Percentiles rank a stretch among this genome's conserved stretches.
Conservation (phyloP, 2,329 filamentous ascomycete species). For the Penicillium oxalicum region DNA sequence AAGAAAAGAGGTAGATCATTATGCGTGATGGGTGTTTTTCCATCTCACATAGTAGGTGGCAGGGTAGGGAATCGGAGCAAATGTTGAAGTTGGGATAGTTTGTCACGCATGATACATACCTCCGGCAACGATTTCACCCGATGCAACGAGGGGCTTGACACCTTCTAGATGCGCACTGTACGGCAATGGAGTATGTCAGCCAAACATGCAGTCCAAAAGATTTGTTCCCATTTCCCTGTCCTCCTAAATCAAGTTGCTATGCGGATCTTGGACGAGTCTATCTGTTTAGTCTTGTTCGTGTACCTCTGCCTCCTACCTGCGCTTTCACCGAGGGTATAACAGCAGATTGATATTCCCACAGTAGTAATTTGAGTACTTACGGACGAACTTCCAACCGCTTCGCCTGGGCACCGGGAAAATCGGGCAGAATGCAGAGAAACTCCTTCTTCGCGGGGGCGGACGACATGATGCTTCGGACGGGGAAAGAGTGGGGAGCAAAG, state of each 20-base stretch:
- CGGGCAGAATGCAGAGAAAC: conserved; percentile 64
- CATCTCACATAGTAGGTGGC: too few species aligned
- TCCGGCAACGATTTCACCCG: conserved; percentile 59
- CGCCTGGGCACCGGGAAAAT: conserved; percentile 54
- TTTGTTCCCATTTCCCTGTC: background rate
- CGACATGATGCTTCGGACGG: conserved; percentile 19
- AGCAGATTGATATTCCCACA: background rate
- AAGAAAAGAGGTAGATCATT: too few species aligned
- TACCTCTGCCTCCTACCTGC: too few species aligned
- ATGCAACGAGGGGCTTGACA: conserved; percentile 48
- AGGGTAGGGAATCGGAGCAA: too few species aligned
- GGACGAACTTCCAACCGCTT: conserved; percentile 52
- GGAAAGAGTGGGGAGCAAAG: conserved; percentile 1
- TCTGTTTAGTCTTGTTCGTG: too few species aligned
- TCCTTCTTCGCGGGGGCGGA: conserved; percentile 45
- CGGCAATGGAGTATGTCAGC: background rate
- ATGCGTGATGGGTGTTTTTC: too few species aligned
- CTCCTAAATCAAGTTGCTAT: too few species aligned
- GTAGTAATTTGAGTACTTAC: conserved; percentile 18
- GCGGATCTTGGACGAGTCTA: too few species aligned
- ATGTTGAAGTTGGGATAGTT: too few species aligned
- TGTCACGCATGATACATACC: conserved; percentile 41
- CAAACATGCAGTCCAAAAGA: too few species aligned
- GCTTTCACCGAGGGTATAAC: too few species aligned
- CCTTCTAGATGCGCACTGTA: conserved; percentile 52